Percentiles rank a stretch among this genome's conserved stretches.
Conservation (phyloP, 441 rosid genomes). For the Pelargonium fulgidum region DNA sequence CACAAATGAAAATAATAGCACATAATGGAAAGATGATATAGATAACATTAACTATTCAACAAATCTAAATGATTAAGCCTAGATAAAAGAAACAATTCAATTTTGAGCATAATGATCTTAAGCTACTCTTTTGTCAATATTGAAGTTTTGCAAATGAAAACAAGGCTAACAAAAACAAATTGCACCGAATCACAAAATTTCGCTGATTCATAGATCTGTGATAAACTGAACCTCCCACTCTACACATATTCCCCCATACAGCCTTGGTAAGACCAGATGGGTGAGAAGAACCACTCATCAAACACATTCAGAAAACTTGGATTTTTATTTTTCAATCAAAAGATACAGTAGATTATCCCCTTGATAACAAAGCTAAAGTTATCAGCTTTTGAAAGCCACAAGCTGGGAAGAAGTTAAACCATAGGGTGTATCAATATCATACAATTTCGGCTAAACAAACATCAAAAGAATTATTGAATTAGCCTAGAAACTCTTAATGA, state of each 20-base stretch:
- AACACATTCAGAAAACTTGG: constrained; percentile 7
- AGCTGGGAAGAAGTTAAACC: neutral
- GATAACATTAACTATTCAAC: no score
- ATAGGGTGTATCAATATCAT: neutral
- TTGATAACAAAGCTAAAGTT: neutral
- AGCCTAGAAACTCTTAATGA: neutral
- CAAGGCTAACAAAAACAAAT: neutral
- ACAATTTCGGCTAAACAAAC: constrained; percentile 1
- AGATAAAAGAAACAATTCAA: no score
- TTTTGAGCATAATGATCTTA: neutral
- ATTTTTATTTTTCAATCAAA: neutral
- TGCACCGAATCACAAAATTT: no score
- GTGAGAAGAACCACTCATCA: neutral
- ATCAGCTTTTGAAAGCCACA: neutral
- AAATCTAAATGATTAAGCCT: no score
- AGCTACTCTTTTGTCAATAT: neutral
- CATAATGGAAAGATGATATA: neutral
- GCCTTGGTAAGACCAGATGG: neutral
- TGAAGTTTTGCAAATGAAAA: neutral
- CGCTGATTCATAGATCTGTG: neutral
- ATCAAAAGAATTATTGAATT: neutral
- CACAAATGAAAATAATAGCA: constrained; percentile 2
- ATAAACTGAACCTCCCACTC: neutral
- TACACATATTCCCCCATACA: neutral
- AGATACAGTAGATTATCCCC: constrained; percentile 1